Base-by-base conservation (phyloP, 768 basidiomycete genomes). In the Boletus rufocinnamomeus region DNA sequence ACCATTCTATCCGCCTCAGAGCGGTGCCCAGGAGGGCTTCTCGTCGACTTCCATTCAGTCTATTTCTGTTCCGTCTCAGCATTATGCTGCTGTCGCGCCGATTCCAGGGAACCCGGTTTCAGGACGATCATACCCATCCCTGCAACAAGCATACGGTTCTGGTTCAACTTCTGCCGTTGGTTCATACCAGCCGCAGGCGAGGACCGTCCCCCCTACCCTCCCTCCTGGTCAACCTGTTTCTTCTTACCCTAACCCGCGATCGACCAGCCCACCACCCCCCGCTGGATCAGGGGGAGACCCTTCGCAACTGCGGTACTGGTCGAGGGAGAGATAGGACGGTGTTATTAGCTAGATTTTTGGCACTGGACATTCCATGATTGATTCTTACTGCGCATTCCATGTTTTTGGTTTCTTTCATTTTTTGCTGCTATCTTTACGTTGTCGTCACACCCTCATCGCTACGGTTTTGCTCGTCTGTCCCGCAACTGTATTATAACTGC, bases 1-100 rank as follows among this genome's bases (percentile, higher is more conserved):
- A 10, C 80, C 85, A 13, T 86, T 84, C 72, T 83, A 77, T 68
- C 85, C 85, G 23, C 61, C 63, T 44, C 73, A 75, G 53, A 68
- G 68, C 50, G 68, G 73, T 56, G 38, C 73, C 8, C 72, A 76
- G 52, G 66, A 72, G 25, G 65, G 66, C 53, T 70, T 72, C 57
- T 63, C 75, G 56, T 57, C 74, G 19, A 64, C 67, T 41, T 65
- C 75, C 48, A 67, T 74, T 52, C 70, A 74, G 23, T 66, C 77
- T 30, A 66, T 72, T 19, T 63, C 70, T 19, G 61, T 63, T 50
- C 51, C 70, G 43, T 57, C 68, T 32, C 68, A 71, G 50, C 73
- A 68, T 35, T 81, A 72, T 61, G 43, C 57, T 44, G 41, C 67
- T 56, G 52, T 64, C 60, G 28, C 69, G 28, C 56, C 67, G 17